Evolutionary conservation across 371 early-diverging fungal genomes (phyloP), one percentile per base, ranked within the genome.

Genomic region (Aphelidium insulamus): DNA sequence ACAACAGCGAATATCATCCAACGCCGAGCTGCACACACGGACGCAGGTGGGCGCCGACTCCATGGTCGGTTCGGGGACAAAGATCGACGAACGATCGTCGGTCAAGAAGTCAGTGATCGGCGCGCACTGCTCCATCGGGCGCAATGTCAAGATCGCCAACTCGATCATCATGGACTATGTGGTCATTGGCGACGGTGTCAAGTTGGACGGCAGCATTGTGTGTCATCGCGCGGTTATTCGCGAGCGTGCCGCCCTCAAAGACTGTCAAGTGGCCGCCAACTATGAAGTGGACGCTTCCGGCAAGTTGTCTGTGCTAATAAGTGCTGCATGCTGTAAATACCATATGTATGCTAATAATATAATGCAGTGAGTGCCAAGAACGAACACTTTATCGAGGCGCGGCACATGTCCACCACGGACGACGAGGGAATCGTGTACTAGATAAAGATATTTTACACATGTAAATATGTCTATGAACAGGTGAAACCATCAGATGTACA

Each of bases 121-220:
- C 25, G 64, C 72, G 11, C 85, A 92, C 50, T 77, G 87, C 47
- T 48, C 63, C 12, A 81, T 94, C 52, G 95, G 95, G 30, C 80
- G 77, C 50, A 78, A 82, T 36, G 87, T 86, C 48, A 90, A 91
- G 54, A 79, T 94, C 42, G 67, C 66, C 34, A 84, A 82, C 48
- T 81, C 81, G 12, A 71, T 94, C 26, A 59, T 94, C 32, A 83
- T 87, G 88, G 92, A 94, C 48, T 65, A 86, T 43, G 78, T 77
- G n/a, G 59, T 73, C 21, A 41, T 50, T 19, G 41, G 43, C 28
- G 45, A 37, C 49, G 80, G 85, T 47, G 90, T 75, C 39, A 83
- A 78, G 50, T 50, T 94, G 22, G 88, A 87, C 31, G 73, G 73
- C 4, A 77, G 82, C 46, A 63, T 91, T 33, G 62, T 94, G 16